phyloP scores from a whole-genome alignment of 345 rosid species.

The Hibiscus trionum region DNA sequence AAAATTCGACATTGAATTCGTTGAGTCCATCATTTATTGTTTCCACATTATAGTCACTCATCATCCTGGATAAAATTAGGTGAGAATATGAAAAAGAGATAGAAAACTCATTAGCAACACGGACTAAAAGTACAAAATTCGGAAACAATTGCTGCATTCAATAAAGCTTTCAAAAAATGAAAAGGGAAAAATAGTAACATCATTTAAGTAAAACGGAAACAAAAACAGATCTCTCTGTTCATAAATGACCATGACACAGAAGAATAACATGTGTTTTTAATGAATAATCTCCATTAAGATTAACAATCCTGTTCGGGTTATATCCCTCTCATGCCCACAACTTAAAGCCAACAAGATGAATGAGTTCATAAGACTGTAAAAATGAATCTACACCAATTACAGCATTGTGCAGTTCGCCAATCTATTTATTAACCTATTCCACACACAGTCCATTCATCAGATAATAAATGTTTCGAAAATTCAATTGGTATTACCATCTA shows the following conservation, averaged over 20 bases:
- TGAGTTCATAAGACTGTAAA: no score
- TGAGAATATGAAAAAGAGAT: constrained; percentile 5
- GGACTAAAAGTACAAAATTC: neutral
- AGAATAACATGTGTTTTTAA: neutral
- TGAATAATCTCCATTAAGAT: neutral
- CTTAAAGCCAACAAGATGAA: no score
- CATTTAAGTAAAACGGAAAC: neutral
- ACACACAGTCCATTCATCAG: no score
- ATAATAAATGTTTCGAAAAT: no score
- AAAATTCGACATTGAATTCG: constrained; percentile 64
- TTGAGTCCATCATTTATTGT: constrained; percentile 61
- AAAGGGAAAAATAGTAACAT: neutral
- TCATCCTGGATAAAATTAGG: constrained; percentile 50
- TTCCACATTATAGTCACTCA: constrained; percentile 71
- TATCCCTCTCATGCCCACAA: neutral
- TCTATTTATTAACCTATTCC: no score
- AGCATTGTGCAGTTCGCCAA: no score
- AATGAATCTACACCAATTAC: no score
- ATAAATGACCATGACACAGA: neutral
- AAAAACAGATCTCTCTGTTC: no score
- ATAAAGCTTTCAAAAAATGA: neutral
- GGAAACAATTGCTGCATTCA: neutral
- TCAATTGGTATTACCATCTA: no score
- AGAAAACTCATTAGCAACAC: neutral
- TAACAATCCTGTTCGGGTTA: neutral